Base-by-base conservation (phyloP, 2,329 filamentous ascomycete species). In the Drechslerella coelobrocha region DNA sequence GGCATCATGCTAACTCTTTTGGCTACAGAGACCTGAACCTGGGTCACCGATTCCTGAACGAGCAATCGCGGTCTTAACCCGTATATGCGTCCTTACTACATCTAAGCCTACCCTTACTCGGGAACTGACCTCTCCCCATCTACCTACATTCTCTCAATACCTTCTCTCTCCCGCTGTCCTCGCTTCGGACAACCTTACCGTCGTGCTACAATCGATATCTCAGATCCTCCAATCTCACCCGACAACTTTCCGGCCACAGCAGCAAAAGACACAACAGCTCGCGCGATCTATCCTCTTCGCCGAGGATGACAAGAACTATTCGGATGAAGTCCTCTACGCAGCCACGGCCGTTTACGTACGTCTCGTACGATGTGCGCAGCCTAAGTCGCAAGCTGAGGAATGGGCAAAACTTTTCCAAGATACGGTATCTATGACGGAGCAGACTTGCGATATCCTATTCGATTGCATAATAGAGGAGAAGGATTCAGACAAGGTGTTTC, bases 161-260 rank as follows among this genome's bases (percentile, higher is more conserved):
- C 61, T 74, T 12, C 31, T 72, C 12, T 57, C 57, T 7, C 51
- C 51, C 24, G 2, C 57, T 24, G 2, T 57, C 47, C 23, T 37
- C 1, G 51, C 47, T 34, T 23, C 41, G 8, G 60, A 50, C 14
- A 61, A 59, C 3, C 47, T 73, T 19, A 27, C 61, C 9, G 51
- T 50, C 12, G 54, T 60, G 8, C 51, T 75, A n/a, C 72, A 75
- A 29, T 72, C 74, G 12, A 68, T 76, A 10, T 43, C 61, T 1
- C 72, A 75, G 50, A 68, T 75, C 10, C 63, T 76, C 1, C 45
- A 55, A n/a, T 59, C 71, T 3, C 75, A 76, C 41, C 73, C 75
- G 17, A 73, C 74, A 6, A 76, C 75, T 2, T 76, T 76, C 54
- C 61, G 75, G 1, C 75, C 75, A 9, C 74, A 75, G 29, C 57